Percentiles rank a stretch among this genome's conserved stretches.
Evolutionary conservation across 2,329 filamentous ascomycete genomes (phyloP).

Genomic region (Apiospora malaysiana): DNA sequence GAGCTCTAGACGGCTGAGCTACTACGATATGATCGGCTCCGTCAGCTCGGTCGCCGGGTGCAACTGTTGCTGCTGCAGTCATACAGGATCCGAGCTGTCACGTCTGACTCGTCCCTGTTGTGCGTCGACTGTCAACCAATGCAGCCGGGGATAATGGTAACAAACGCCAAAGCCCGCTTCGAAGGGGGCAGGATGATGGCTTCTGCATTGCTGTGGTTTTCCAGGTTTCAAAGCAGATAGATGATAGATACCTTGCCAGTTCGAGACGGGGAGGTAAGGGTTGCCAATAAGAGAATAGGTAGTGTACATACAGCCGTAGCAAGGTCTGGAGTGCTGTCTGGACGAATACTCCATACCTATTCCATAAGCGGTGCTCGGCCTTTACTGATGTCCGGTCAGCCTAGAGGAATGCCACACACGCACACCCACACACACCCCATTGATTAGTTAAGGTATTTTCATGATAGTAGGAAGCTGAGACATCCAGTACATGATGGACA

Average conservation of each 20-base stretch:
- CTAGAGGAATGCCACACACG: not conserved
- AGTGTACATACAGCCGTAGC: not conserved
- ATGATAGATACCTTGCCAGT: not conserved
- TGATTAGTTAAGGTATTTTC: conserved; percentile 15
- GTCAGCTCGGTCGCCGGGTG: not conserved
- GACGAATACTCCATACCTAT: not conserved
- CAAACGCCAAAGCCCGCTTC: not conserved
- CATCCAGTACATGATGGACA: not conserved
- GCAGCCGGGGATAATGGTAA: not conserved
- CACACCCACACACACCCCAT: not conserved
- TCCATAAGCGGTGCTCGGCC: conserved; percentile 2
- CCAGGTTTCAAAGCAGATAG: not conserved
- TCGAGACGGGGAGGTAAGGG: not conserved
- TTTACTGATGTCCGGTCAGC: conserved; percentile 11
- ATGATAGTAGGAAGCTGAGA: conserved; percentile 11
- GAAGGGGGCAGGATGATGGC: too few relatives aligned
- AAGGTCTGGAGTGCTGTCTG: not conserved
- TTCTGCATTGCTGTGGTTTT: not conserved
- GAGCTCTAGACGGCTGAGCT: not conserved
- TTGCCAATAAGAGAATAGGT: not conserved
- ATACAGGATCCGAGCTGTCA: too few relatives aligned
- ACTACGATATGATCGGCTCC: not conserved
- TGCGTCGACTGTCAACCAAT: not conserved
- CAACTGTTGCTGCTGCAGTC: not conserved
- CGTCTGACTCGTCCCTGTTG: not conserved